Evolutionary conservation across 1,284 basidiomycete genomes (phyloP).

Genomic region (Microbotryum lychnidis-dioicae): DNA sequence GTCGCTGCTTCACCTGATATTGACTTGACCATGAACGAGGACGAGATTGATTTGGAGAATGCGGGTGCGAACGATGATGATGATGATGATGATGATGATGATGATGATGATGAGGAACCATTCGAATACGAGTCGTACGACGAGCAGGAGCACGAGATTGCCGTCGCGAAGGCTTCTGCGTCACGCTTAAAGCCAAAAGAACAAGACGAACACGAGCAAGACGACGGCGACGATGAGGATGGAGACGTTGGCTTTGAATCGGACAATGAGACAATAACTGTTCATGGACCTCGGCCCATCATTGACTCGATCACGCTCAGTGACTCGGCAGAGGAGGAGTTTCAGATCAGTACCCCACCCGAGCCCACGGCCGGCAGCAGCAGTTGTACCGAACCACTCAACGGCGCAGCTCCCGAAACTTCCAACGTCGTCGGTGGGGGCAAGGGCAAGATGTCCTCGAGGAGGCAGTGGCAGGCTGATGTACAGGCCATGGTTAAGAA

Average conservation of each 20-base stretch:
- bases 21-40: not conserved
- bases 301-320: conserved; percentile 1
- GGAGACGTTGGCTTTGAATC: not conserved
- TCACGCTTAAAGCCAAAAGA: not conserved
- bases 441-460: conserved; percentile 26
- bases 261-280: not conserved
- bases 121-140: conserved; percentile 22
- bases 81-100: conserved; percentile 13
- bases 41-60: not conserved
- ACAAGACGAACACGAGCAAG: not conserved
- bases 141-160: not conserved
- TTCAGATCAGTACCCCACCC: conserved; percentile 3
- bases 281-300: not conserved
- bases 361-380: not conserved
- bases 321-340: conserved; percentile 7
- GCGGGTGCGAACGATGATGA: not conserved
- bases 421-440: not conserved
- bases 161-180: not conserved
- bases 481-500: not conserved
- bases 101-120: conserved; percentile 10
- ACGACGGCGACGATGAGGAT: not conserved
- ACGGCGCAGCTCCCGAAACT: not conserved
- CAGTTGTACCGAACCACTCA: no score
- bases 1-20: no score
- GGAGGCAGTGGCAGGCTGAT: conserved; percentile 24